These are phyloP conservation scores for Acanthamoeba castellanii DNA, from an alignment of 208 protist genomes.

Conservation along the genomic window DNA sequence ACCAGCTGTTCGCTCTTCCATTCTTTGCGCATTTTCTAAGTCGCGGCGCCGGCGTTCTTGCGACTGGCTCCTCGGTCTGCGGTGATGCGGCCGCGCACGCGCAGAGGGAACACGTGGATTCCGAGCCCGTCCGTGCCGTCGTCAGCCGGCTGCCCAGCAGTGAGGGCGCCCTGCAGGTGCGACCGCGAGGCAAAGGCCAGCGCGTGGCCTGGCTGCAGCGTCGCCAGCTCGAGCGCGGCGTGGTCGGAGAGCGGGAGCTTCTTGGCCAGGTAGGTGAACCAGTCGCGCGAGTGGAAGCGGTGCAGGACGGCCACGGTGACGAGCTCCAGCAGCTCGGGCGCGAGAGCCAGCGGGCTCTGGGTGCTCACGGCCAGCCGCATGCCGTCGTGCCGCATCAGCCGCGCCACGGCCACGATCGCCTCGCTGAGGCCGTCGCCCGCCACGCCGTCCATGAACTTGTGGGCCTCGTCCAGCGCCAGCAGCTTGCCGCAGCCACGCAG, in stretches of 20 bases:
- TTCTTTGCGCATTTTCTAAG: no score
- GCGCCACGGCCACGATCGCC: conserved; percentile 65
- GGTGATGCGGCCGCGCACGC: conserved; percentile 24
- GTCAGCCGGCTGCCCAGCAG: neutral
- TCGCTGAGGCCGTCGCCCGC: conserved; percentile 58
- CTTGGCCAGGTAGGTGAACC: conserved; percentile 73
- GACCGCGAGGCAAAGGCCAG: conserved; percentile 50
- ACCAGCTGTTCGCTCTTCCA: no score
- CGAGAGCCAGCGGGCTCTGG: conserved; percentile 65
- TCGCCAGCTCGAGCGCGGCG: neutral
- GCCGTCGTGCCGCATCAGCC: conserved; percentile 76
- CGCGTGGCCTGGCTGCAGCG: conserved; percentile 13
- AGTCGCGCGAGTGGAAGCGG: conserved; percentile 76
- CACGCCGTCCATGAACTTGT: conserved; percentile 67
- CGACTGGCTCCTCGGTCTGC: neutral
- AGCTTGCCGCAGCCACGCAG: conserved; percentile 57
- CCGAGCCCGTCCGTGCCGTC: neutral
- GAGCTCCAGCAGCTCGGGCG: conserved; percentile 76
- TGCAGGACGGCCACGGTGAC: conserved; percentile 72
- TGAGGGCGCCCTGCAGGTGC: neutral
- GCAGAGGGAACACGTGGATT: conserved; percentile 21
- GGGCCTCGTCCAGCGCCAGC: conserved; percentile 74
- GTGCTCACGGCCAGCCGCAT: conserved; percentile 73
- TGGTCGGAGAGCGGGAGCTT: conserved; percentile 66
- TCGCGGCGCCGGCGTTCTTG: neutral